Conservation (phyloP, 805 yeast genomes). For the Candida pini region DNA sequence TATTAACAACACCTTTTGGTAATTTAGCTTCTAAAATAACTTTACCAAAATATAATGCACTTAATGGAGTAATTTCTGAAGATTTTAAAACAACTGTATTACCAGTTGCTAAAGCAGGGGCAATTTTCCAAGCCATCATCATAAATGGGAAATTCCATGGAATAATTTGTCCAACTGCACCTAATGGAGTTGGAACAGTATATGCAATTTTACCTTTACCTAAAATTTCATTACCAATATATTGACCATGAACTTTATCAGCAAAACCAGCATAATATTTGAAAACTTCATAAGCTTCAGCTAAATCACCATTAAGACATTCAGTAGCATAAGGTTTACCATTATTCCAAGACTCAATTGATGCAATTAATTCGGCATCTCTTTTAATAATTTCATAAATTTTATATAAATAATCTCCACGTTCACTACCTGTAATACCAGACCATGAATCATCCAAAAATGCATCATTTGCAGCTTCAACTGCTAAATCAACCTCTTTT, state of each 20-base stretch:
- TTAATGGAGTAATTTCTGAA: constrained; percentile 74
- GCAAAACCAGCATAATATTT: constrained; percentile 75
- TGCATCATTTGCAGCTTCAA: constrained; percentile 58
- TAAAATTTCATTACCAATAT: constrained; percentile 33
- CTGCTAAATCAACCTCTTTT: constrained; percentile 63
- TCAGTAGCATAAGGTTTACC: constrained; percentile 51
- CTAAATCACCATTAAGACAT: constrained; percentile 34
- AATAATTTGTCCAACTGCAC: constrained; percentile 75
- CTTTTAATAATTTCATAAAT: constrained; percentile 46
- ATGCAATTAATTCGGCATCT: constrained; percentile 44
- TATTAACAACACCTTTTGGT: constrained; percentile 73
- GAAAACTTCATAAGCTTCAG: constrained; percentile 35
- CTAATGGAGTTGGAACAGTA: constrained; percentile 54
- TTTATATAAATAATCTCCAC: constrained; percentile 49
- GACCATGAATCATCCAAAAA: constrained; percentile 45
- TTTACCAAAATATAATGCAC: constrained; percentile 60
- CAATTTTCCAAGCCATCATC: constrained; percentile 77
- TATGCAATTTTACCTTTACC: constrained; percentile 42
- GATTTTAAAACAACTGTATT: constrained; percentile 69
- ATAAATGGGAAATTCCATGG: constrained; percentile 85
- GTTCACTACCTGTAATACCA: constrained; percentile 40
- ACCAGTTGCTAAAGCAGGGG: constrained; percentile 75
- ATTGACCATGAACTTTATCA: constrained; percentile 66
- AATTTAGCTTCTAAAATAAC: constrained; percentile 61
- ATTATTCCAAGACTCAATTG: constrained; percentile 51